A percentile compares a stretch with the other conserved stretches of the same genome.
phyloP scores from a whole-genome alignment of 2,329 filamentous ascomycete species.

The Exophiala bonariae region DNA sequence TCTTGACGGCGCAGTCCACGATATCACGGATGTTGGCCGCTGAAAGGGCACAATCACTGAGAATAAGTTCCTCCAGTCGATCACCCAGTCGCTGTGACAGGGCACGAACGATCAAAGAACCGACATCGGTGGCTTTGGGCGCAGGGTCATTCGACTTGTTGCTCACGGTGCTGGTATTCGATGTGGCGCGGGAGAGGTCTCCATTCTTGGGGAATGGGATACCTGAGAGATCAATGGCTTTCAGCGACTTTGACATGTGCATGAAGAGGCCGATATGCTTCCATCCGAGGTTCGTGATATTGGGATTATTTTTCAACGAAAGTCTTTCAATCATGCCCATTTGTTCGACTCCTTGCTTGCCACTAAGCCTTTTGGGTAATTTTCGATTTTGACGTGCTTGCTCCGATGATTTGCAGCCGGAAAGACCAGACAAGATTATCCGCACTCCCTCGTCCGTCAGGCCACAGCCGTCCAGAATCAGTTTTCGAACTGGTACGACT shows the following conservation, averaged over 20 bases:
- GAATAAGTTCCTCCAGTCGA: slow-evolving; percentile 76
- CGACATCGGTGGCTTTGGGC: slow-evolving; percentile 50
- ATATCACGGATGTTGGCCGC: slow-evolving; percentile 71
- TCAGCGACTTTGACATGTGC: slow-evolving; percentile 84
- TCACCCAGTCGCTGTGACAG: slow-evolving; percentile 75
- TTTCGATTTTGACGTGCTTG: slow-evolving; percentile 52
- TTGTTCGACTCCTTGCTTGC: slow-evolving; percentile 33
- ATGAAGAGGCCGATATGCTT: slow-evolving; percentile 86
- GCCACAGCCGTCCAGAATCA: slow-evolving; percentile 84
- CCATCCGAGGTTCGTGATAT: slow-evolving; percentile 85
- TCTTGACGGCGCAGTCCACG: slow-evolving; percentile 77
- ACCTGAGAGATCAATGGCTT: slow-evolving; percentile 81
- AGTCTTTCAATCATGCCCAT: slow-evolving; percentile 80
- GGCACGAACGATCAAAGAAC: slow-evolving; percentile 70
- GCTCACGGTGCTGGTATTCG: slow-evolving; percentile 21
- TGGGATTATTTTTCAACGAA: slow-evolving; percentile 83
- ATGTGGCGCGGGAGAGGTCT: slow-evolving; percentile 14
- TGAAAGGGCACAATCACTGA: slow-evolving; percentile 75
- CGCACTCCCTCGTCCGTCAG: slow-evolving; percentile 83
- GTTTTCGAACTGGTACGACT: slow-evolving; percentile 83
- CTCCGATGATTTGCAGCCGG: slow-evolving; percentile 72
- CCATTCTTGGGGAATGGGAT: slow-evolving; percentile 66
- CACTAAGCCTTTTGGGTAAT: slow-evolving; percentile 38
- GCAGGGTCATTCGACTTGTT: slow-evolving; percentile 10
- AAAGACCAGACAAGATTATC: slow-evolving; percentile 79